Evolutionary conservation across 169 alveolate genomes (phyloP).

Genomic region (Plasmodium yoelii): DNA sequence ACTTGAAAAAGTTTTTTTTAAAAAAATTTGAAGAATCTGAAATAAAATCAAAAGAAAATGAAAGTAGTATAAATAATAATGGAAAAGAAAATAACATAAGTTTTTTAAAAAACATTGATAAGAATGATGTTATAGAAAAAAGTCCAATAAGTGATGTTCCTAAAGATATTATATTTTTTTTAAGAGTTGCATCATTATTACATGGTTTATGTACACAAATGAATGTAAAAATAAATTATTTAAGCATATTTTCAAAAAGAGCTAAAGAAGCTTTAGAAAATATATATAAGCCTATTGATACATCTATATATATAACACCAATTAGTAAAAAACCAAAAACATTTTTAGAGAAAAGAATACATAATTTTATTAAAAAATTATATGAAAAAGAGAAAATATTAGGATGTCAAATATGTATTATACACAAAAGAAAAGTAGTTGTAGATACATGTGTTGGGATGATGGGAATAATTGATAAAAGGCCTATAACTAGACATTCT

Average conservation of each 20-base stretch:
- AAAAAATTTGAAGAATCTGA: conserved; percentile 75
- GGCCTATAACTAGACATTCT: conserved; percentile 81
- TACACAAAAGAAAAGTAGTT: conserved; percentile 77
- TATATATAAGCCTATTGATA: conserved; percentile 40
- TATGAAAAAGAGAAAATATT: conserved; percentile 74
- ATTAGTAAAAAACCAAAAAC: conserved; percentile 64
- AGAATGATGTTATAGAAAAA: conserved; percentile 53
- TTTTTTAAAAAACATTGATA: conserved; percentile 49
- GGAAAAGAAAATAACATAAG: conserved; percentile 30
- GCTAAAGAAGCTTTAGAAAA: conserved; percentile 81
- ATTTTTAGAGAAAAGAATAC: conserved; percentile 57
- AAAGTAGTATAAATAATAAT: neutral
- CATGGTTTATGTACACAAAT: conserved; percentile 88
- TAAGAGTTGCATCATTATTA: conserved; percentile 87
- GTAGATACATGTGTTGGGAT: conserved; percentile 81
- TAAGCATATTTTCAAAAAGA: conserved; percentile 84
- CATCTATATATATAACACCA: conserved; percentile 46
- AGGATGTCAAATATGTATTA: conserved; percentile 82
- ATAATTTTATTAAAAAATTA: conserved; percentile 41
- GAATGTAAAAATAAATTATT: conserved; percentile 83
- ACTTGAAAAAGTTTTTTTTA: conserved; percentile 81
- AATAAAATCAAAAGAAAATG: conserved; percentile 15
- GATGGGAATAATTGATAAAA: conserved; percentile 79
- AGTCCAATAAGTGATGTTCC: conserved; percentile 89
- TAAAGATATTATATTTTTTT: conserved; percentile 85